Conservation (phyloP, 2,329 filamentous ascomycete species). For the Beauveria scarabaeidicola region DNA sequence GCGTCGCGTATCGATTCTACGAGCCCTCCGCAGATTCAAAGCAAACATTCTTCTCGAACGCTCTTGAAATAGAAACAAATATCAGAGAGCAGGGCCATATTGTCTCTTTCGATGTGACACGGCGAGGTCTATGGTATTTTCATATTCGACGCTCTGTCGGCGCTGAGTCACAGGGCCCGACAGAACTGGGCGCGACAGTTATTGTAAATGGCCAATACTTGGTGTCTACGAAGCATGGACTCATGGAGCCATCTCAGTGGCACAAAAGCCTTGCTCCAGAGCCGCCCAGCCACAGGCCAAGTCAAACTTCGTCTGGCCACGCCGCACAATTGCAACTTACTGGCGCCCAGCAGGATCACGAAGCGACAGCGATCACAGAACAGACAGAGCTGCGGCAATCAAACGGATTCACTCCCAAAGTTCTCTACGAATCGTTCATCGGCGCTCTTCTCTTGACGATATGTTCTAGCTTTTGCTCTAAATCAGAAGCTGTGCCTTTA, state of each 20-base stretch:
- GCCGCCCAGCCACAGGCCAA: background rate
- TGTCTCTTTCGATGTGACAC: slow-evolving; percentile 41
- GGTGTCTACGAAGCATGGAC: background rate
- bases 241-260: slow-evolving; percentile 4
- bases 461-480: slow-evolving; percentile 40
- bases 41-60: slow-evolving; percentile 35
- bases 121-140: slow-evolving; percentile 48
- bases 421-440: slow-evolving; percentile 47
- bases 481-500: slow-evolving; percentile 41
- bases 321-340: slow-evolving; percentile 9
- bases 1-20: slow-evolving; percentile 47
- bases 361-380: slow-evolving; percentile 14
- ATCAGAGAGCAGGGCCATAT: slow-evolving; percentile 45
- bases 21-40: slow-evolving; percentile 37
- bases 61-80: slow-evolving; percentile 42
- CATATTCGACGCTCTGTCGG: slow-evolving; percentile 36
- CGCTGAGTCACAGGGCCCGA: slow-evolving; percentile 15
- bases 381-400: slow-evolving; percentile 17
- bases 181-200: slow-evolving; percentile 1
- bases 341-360: slow-evolving; percentile 18
- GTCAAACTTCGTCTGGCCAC: background rate
- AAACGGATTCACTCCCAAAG: slow-evolving; percentile 25
- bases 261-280: slow-evolving; percentile 2
- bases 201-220: background rate
- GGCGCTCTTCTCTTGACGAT: slow-evolving; percentile 43